Evolutionary conservation across 2,329 filamentous ascomycete species (phyloP), one percentile per base, ranked within the genome.

Genomic region (Ophiosphaerella herpotricha): DNA sequence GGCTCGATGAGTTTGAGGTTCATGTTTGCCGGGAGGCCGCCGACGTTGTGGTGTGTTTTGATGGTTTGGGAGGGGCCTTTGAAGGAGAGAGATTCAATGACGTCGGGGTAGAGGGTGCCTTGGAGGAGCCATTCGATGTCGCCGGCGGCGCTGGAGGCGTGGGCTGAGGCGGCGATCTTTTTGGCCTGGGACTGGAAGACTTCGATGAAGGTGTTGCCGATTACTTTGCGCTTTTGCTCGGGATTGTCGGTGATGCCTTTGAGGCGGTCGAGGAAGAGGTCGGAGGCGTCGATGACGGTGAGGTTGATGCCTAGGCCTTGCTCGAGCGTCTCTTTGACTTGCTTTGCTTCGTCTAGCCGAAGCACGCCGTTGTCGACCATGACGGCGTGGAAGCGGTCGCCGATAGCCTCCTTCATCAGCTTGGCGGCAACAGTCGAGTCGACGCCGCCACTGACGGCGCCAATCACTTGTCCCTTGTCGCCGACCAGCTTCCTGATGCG

Each of bases 181-280:
- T 82, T 82, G 23, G 89, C 91, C 70, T 91, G 87, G 51, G 86
- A 79, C 73, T 96, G 87, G 74, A 96, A 97, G 24, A 96, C 77
- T 61, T 91, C 88, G 58, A 91, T 91, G 72, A 91, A 89, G 18
- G 83, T 89, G 55, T 81, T 83, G 48, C 91, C 92, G 54, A 97
- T 97, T 63, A 97, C 86, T 77, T 96, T 96, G 47, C 92, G 82
- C 81, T 96, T 97, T 69, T 83, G 83, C 75, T 97, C 92, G 0
- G 93, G 92, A 48, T 89, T 78, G 43, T 77, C 90, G 0, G 77
- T 78, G 23, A 96, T 84, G 14, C 91, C 93, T 58, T 84, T 82
- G 1, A 97, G 84, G 21, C 85, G 81, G 26, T 77, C 77, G n/a
- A 97, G 79, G 79, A 97, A 97, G 23, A 83, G 78, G 53, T 95